A percentile compares a stretch with the other conserved stretches of the same genome.
Evolutionary conservation across 352 stramenopile species (phyloP).

Genomic region (Phytophthora parvispora): DNA sequence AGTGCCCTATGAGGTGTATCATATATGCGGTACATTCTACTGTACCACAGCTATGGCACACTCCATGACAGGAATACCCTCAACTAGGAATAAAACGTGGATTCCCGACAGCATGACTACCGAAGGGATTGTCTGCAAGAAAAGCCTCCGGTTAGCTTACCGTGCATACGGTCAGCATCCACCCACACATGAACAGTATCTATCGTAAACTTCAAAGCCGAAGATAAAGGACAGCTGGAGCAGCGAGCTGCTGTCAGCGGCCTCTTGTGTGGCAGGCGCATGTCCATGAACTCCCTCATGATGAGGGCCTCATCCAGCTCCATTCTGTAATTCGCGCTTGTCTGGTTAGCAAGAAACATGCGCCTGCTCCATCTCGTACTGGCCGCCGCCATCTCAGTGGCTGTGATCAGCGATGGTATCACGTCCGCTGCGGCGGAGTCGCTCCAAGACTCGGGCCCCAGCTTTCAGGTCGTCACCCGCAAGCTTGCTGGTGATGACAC

Average conservation of each 20-base stretch:
- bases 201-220: neutral
- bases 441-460: neutral
- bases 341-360: neutral
- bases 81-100: too few species aligned
- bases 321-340: conserved; percentile 4
- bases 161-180: too few species aligned
- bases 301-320: too few species aligned
- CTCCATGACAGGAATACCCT: too few species aligned
- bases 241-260: neutral
- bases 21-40: too few species aligned
- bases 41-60: too few species aligned
- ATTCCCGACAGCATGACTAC: too few species aligned
- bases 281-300: neutral
- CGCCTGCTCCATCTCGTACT: conserved; percentile 5
- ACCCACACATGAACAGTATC: too few species aligned
- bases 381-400: neutral
- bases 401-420: neutral
- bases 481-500: neutral
- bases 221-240: neutral
- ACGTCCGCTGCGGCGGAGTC: neutral
- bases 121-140: too few species aligned
- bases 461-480: neutral
- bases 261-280: too few species aligned
- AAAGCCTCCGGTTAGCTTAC: too few species aligned
- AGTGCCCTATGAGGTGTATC: neutral